Evolutionary conservation across 2,329 filamentous ascomycete species (phyloP), one percentile per base, ranked within the genome.

Genomic region (Aspergillus bombycis): DNA sequence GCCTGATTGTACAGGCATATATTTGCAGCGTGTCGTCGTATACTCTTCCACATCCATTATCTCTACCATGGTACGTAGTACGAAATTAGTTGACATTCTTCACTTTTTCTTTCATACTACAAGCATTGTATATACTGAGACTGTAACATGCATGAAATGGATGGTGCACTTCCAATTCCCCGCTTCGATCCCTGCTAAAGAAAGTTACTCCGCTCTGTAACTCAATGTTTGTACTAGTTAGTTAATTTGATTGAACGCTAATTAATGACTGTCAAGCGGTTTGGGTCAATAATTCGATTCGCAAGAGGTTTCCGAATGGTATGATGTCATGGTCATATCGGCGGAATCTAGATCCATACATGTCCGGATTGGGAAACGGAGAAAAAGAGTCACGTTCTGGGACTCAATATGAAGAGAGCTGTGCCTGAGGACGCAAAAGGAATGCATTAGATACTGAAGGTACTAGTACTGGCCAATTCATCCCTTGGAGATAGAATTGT

Each of bases 1-100:
- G 63, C 63, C 61, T 61, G 45, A 48, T 14, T 16, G 4, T 19
- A 4, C 43, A 65, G 63, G 63, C 62, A 60, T 32, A 11, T 4
- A 21, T 43, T 2, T 21, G 2, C 10, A 4, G 41, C 8, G 14
- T 36, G 5, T 36, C 2, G 1, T 6, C 14, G 34, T 14, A 36
- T 36, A 6, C 14, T 16, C 14, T 16, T 36, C 34, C 7, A 36
- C 34, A 36, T 16, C 14, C 14, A 36, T 16, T 2, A 6, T 8
- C 14, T 36, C 16, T 36, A 36, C 26, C 26, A 28, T 36, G 11
- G 12, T 14, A 36, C 34, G 4, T 5, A 7, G 34, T 16, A 36
- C 14, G 6, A 36, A 6, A 36, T n/a, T n/a, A n/a, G n/a, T n/a
- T n/a, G n/a, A n/a, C n/a, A n/a, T n/a, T n/a, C n/a, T n/a, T n/a